phyloP scores from a whole-genome alignment of 2,329 filamentous ascomycete species.

The Seiridium cupressi region DNA sequence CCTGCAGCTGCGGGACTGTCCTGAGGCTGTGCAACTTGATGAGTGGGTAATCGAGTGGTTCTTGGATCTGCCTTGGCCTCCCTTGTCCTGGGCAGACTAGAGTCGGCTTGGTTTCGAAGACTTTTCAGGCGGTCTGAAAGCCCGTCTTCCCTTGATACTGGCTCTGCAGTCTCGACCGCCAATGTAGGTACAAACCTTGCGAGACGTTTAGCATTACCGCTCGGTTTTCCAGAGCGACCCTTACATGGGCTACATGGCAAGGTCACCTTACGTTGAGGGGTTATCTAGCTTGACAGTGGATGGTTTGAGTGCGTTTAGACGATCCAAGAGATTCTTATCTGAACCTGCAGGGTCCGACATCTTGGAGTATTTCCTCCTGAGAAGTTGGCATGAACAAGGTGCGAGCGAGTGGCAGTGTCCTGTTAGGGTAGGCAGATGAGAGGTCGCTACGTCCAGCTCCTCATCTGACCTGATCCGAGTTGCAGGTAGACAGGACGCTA shows the following conservation, averaged over 20 bases:
- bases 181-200: slow-evolving; percentile 23
- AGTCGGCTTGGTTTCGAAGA: slow-evolving; percentile 40
- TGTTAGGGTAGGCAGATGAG: not conserved
- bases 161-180: slow-evolving; percentile 39
- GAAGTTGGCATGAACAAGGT: not conserved
- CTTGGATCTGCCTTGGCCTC: no score
- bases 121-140: slow-evolving; percentile 51
- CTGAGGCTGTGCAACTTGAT: not conserved
- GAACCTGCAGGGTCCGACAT: slow-evolving; percentile 20
- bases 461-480: not conserved
- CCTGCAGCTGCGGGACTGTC: not conserved
- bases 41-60: not conserved
- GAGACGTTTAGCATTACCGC: slow-evolving; percentile 23
- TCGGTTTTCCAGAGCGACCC: not conserved
- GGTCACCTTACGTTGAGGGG: slow-evolving; percentile 37
- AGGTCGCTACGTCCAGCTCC: not conserved
- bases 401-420: not conserved
- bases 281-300: slow-evolving; percentile 32
- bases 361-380: not conserved
- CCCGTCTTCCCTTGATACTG: slow-evolving; percentile 47
- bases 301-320: slow-evolving; percentile 51
- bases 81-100: not conserved
- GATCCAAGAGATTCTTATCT: slow-evolving; percentile 50
- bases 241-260: slow-evolving; percentile 2
- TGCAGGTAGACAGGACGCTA: not conserved